Evolutionary conservation across 345 rosid genomes (phyloP).

Genomic region (Arabidopsis suecica): DNA sequence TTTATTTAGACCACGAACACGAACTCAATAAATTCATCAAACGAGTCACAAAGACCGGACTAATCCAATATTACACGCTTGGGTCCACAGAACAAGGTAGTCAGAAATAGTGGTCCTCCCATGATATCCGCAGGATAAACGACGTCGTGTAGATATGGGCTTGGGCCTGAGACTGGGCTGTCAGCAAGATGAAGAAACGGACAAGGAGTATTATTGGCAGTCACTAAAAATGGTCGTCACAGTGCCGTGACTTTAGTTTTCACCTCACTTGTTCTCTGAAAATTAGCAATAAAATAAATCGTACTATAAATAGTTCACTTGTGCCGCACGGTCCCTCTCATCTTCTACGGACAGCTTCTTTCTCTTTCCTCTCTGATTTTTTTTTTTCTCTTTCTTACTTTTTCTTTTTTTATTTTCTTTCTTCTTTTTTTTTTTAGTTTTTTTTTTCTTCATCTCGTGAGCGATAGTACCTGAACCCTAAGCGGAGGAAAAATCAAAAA

Average conservation of each 20-base stretch:
- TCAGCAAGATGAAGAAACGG: background rate
- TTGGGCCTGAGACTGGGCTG: conserved; percentile 18
- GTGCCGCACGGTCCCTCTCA: conserved; percentile 44
- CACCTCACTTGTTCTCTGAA: conserved; percentile 7
- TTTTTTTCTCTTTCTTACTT: conserved; percentile 13
- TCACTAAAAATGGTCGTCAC: background rate
- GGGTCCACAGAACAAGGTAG: conserved; percentile 22
- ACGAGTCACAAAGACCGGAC: conserved; percentile 9
- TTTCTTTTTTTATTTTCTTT: conserved; percentile 4
- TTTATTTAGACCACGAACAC: no score
- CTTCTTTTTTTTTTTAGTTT: background rate
- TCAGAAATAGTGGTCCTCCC: conserved; percentile 24
- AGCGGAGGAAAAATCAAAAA: conserved; percentile 29
- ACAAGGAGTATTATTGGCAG: conserved; percentile 29
- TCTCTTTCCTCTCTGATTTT: conserved; percentile 47
- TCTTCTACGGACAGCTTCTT: conserved; percentile 41
- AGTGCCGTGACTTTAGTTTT: conserved; percentile 10
- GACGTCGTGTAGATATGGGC: background rate
- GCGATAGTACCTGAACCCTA: conserved; percentile 48
- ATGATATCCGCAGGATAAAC: background rate
- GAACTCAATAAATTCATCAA: background rate
- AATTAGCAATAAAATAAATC: conserved; percentile 28
- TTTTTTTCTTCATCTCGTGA: conserved; percentile 34
- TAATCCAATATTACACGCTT: conserved; percentile 13
- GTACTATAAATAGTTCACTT: conserved; percentile 41